These are phyloP conservation scores for Salix dunnii DNA, from an alignment of 345 rosid genomes.

Conservation along the genomic window DNA sequence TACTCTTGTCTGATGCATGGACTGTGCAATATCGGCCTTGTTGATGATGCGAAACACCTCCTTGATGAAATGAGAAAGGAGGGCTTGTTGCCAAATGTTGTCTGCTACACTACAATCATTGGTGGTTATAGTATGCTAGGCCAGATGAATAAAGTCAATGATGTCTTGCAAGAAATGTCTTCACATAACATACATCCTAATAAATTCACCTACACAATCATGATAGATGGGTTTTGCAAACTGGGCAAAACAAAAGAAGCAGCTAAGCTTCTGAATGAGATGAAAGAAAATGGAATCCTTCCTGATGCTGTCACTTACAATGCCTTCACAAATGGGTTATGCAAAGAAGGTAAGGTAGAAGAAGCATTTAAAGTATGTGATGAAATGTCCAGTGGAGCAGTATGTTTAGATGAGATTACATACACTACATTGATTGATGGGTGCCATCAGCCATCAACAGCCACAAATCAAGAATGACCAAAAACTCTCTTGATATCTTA, in stretches of 20 bases:
- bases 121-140: constrained; percentile 69
- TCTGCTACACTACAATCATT: constrained; percentile 71
- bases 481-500: constrained; percentile 8
- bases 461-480: constrained; percentile 28
- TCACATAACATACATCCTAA: constrained; percentile 50
- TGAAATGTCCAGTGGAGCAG: constrained; percentile 28
- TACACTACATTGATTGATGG: constrained; percentile 59
- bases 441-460: constrained; percentile 31
- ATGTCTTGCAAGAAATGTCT: constrained; percentile 57
- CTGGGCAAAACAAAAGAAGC: constrained; percentile 58
- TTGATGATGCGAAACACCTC: constrained; percentile 50
- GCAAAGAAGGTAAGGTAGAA: constrained; percentile 54
- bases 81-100: constrained; percentile 59
- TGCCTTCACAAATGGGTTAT: constrained; percentile 50
- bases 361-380: constrained; percentile 51
- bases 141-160: constrained; percentile 55
- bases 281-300: constrained; percentile 52
- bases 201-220: constrained; percentile 71
- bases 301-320: constrained; percentile 67
- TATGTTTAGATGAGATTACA: constrained; percentile 53
- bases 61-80: constrained; percentile 57
- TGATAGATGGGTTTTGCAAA: constrained; percentile 38
- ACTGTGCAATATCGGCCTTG: constrained; percentile 49
- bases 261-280: constrained; percentile 51
- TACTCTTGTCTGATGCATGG: constrained; percentile 73